A percentile compares a stretch with the other conserved stretches of the same genome.
These are phyloP conservation scores for Tylopilus sp. DNA, from an alignment of 1,284 basidiomycete genomes.

Conservation along the genomic window DNA sequence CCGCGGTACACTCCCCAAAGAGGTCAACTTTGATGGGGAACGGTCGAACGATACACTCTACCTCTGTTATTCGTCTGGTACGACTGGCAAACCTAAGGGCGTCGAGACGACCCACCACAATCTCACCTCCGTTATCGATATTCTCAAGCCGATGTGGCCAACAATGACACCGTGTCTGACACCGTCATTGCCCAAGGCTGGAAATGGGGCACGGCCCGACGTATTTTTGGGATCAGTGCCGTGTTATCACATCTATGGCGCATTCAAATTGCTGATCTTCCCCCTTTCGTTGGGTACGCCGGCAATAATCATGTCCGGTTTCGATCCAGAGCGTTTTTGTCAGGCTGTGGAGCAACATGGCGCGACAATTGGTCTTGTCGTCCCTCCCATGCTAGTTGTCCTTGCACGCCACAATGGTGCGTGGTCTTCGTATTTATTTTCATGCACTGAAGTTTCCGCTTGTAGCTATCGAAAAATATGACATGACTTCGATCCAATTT, in stretches of 20 bases:
- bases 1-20: conserved; percentile 54
- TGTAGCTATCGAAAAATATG: conserved; percentile 74
- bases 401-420: conserved; percentile 73
- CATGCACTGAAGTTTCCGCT: neutral
- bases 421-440: conserved; percentile 54
- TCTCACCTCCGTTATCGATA: conserved; percentile 61
- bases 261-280: conserved; percentile 69
- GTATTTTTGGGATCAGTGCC: conserved; percentile 68
- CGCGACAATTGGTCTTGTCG: conserved; percentile 73
- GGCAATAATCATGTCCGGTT: conserved; percentile 76
- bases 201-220: conserved; percentile 46
- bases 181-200: conserved; percentile 25
- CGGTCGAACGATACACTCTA: conserved; percentile 64
- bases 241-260: conserved; percentile 66
- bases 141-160: conserved; percentile 55
- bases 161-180: conserved; percentile 26
- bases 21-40: conserved; percentile 64
- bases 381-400: conserved; percentile 87
- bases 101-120: conserved; percentile 79
- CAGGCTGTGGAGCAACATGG: conserved; percentile 73
- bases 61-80: conserved; percentile 77
- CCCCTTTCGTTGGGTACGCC: conserved; percentile 69
- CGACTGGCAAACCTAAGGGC: conserved; percentile 70
- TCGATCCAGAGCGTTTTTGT: conserved; percentile 81
- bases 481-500: conserved; percentile 70